Evolutionary conservation across 805 yeast genomes (phyloP), one percentile per base, ranked within the genome.

Genomic region (Ogataea corticis): DNA sequence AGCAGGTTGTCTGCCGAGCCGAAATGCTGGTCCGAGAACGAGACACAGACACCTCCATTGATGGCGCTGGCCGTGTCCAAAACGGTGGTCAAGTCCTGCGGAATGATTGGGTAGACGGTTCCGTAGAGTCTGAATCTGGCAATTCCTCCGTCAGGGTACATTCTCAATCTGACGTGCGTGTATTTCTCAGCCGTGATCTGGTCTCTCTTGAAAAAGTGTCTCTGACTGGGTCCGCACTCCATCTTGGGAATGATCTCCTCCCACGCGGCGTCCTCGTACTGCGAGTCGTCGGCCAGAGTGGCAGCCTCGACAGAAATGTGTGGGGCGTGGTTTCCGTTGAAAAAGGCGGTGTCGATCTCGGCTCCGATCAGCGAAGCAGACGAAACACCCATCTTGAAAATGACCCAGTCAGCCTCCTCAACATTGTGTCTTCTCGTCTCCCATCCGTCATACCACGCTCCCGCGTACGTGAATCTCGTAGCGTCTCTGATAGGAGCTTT

Each of bases 361-460:
- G 85, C 80, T 11, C 91, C 99, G 38, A 86, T 75, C 46, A 92
- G 65, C 38, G 74, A 74, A 1, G 97, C 97, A 23, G 85, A 75
- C 2, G 87, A 71, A 16, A 91, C 97, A 15, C 98, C 98, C 64
- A 88, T 72, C 62, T 80, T 77, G 64, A 91, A 68, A 23, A 87
- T 72, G 15, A 87, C 97, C 89, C 94, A 92, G 62, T 92, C 99
- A 33, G 86, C 85, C 44, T 80, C 88, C 44, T 73, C 87, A 1
- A 80, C 69, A 66, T 92, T 92, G 72, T 92, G 99, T 68, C 99
- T 78, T 63, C 97, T 77, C 11, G 98, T 92, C 67, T 92, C 98
- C 98, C 98, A 92, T 17, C 99, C 99, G 56, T 92, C 99, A 63
- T 88, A 92, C 97, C 97, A 92, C 3, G 96, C 96, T 41, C 98